phyloP scores from a whole-genome alignment of 192 early-diverging fungal genomes.

The Gigaspora rosea region DNA sequence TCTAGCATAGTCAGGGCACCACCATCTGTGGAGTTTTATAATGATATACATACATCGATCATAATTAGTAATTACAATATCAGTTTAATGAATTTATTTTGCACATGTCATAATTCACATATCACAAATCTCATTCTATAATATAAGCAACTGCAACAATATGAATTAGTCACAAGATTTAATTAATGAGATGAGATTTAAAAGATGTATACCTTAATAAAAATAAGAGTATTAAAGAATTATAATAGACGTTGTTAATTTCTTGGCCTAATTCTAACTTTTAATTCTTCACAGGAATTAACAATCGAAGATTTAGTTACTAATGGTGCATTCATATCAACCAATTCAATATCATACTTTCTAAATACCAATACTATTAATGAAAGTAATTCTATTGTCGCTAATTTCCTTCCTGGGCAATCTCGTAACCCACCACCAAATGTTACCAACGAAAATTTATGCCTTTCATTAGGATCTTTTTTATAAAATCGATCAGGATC shows the following conservation, averaged over 20 bases:
- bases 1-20: too few relatives aligned
- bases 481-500: background rate
- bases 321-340: background rate
- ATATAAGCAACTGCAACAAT: too few relatives aligned
- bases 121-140: too few relatives aligned
- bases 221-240: too few relatives aligned
- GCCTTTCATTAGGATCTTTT: background rate
- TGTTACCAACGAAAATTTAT: background rate
- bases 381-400: background rate
- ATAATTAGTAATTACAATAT: too few relatives aligned
- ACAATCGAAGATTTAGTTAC: background rate
- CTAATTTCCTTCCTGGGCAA: slow-evolving; percentile 16
- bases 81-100: too few relatives aligned
- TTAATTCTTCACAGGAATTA: background rate
- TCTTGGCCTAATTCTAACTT: background rate
- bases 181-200: too few relatives aligned
- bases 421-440: slow-evolving; percentile 8
- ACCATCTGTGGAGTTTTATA: too few relatives aligned
- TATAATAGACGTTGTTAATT: background rate
- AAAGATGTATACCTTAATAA: too few relatives aligned
- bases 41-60: too few relatives aligned
- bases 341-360: slow-evolving; percentile 3
- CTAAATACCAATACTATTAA: background rate
- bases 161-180: too few relatives aligned
- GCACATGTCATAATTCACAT: too few relatives aligned